phyloP scores from a whole-genome alignment of 1,284 basidiomycete genomes.

The Boletus sp. region DNA sequence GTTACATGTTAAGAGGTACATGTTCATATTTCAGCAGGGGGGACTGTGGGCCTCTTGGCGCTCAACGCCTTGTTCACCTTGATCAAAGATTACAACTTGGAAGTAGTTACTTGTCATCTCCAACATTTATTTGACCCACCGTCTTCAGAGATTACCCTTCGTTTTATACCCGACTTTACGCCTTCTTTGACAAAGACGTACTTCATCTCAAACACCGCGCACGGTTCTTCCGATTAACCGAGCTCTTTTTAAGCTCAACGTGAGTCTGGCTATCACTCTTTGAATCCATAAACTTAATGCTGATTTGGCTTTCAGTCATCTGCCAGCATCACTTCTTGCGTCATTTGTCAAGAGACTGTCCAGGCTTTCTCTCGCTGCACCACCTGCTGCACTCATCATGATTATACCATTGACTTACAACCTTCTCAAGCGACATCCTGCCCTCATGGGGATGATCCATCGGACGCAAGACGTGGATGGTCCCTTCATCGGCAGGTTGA shows the following conservation, averaged over 20 bases:
- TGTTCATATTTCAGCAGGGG: conserved; percentile 51
- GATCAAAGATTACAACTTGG: conserved; percentile 94
- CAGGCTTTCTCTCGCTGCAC: conserved; percentile 79
- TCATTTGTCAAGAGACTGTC: conserved; percentile 94
- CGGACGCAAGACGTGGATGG: conserved; percentile 49
- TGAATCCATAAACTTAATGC: neutral
- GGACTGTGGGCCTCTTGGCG: conserved; percentile 85
- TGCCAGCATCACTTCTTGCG: conserved; percentile 87
- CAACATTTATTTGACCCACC: neutral
- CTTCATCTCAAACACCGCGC: conserved; percentile 92
- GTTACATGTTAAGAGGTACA: neutral
- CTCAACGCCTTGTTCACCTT: conserved; percentile 91
- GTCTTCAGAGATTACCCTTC: conserved; percentile 83
- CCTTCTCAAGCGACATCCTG: conserved; percentile 88
- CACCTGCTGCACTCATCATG: conserved; percentile 89
- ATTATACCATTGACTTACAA: conserved; percentile 96
- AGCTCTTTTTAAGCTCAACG: conserved; percentile 90
- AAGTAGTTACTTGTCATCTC: conserved; percentile 32
- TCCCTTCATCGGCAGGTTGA: conserved; percentile 37
- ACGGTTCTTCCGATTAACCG: conserved; percentile 91
- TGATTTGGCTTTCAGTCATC: conserved; percentile 53
- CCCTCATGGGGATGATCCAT: conserved; percentile 93
- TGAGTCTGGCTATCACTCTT: conserved; percentile 40
- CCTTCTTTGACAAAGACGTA: conserved; percentile 82
- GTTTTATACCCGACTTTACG: conserved; percentile 94